Evolutionary conservation across 2,329 filamentous ascomycete genomes (phyloP), one percentile per base, ranked within the genome.

Genomic region (Cercospora zeina): DNA sequence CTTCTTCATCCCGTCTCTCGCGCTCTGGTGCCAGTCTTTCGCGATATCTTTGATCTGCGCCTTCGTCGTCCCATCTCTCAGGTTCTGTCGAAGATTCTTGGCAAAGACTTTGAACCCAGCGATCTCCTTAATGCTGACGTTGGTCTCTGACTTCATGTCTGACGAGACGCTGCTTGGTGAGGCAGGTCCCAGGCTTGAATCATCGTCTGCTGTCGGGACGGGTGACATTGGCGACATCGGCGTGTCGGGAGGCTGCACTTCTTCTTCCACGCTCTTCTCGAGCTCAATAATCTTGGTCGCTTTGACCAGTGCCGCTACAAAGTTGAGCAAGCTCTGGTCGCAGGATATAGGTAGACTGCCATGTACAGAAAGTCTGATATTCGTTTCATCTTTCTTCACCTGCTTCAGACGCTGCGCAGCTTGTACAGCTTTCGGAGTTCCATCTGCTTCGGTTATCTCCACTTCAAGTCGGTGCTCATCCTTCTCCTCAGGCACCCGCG

Each of bases 221-320:
- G 70, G 63, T 57, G 75, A 68, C 61, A 73, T 65, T 55, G 65
- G 34, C 10, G 63, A 61, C 24, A 62, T 55, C 7, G 65, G 58
- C 13, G 63, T 64, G 16, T 55, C 60, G 14, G 30, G 54, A 21
- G 56, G 61, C n/a, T 59, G 50, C 66, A 62, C 62, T 27, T 36
- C 56, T 33, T 77, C 76, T 56, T 78, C 77, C 27, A 75, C 65
- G 13, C 77, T 77, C 62, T 79, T 82, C 66, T 83, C 81, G 27
- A 80, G 72, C 66, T 84, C 82, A 50, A 83, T 81, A 37, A 84
- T 77, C 64, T 84, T 84, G n/a, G 79, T 83, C 0, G 82, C 82
- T 67, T 84, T 85, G n/a, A 83, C 78, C 0, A 83, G 73, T 1
- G 82, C 81, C 1, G 82, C 81, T n/a, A 80, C 73, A 69, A 83